These are phyloP conservation scores for Auriscalpium vulgare DNA, from an alignment of 768 basidiomycete genomes.

Conservation along the genomic window DNA sequence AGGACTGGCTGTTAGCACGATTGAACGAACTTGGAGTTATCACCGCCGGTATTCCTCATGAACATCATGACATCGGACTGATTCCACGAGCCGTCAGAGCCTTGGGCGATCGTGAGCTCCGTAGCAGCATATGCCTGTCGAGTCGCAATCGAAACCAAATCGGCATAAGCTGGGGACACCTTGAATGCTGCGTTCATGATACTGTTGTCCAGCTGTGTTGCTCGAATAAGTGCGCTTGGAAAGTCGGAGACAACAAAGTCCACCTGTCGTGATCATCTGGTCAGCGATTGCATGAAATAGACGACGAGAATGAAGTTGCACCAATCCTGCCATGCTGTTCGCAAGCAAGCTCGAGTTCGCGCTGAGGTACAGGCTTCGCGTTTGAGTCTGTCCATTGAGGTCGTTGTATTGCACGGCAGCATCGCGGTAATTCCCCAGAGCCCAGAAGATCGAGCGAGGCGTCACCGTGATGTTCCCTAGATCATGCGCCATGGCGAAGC, in stretches of 20 bases:
- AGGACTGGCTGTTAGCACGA: neutral
- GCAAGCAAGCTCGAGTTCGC: neutral
- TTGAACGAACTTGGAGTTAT: neutral
- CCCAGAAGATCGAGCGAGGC: neutral
- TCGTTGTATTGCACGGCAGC: conserved; percentile 2
- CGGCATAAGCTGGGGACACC: neutral
- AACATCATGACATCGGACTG: conserved; percentile 14
- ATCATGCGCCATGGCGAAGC: conserved; percentile 2
- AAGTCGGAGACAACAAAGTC: conserved; percentile 5
- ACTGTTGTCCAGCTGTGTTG: neutral
- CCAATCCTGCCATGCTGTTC: neutral
- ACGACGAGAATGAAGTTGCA: too few relatives aligned
- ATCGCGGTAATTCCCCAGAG: conserved; percentile 7
- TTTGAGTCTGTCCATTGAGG: neutral
- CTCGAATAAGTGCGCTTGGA: neutral
- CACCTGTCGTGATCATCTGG: neutral
- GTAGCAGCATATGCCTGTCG: conserved; percentile 6
- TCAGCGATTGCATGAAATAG: too few relatives aligned
- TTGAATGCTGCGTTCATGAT: neutral
- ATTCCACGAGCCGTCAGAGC: neutral
- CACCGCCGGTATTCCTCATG: conserved; percentile 8
- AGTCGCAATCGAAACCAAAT: conserved; percentile 1
- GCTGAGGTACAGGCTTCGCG: conserved; percentile 1
- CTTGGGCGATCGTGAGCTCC: conserved; percentile 7
- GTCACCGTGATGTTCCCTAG: neutral